Conservation (phyloP, 768 basidiomycete genomes). For the Candolleomyces efflorescens region DNA sequence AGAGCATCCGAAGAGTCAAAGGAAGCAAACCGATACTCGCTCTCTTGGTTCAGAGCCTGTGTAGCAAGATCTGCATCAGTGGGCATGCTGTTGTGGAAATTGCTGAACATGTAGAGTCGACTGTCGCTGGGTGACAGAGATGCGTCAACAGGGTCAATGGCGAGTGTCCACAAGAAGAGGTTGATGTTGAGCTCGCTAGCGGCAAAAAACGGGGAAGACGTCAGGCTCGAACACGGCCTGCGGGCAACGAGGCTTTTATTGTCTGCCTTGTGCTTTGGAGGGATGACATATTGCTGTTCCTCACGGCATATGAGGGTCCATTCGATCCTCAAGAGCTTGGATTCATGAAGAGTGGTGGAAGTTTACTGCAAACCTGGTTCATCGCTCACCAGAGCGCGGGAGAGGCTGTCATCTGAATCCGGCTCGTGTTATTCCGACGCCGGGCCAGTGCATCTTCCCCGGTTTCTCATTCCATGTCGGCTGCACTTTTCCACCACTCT, state of each 20-base stretch:
- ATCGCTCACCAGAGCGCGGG: no score
- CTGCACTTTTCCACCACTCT: background rate
- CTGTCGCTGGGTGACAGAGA: background rate
- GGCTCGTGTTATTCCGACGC: conserved; percentile 1
- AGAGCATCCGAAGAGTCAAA: conserved; percentile 79
- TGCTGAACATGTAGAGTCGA: conserved; percentile 49
- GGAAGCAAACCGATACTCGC: conserved; percentile 61
- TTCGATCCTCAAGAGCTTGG: no score
- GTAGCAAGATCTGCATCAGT: conserved; percentile 71
- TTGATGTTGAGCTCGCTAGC: no score
- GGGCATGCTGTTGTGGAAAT: conserved; percentile 57
- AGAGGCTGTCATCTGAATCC: no score
- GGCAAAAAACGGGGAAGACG: conserved; percentile 4
- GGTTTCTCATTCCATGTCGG: background rate
- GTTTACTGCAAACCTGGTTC: no score
- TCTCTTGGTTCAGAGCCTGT: conserved; percentile 68
- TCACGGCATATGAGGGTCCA: no score
- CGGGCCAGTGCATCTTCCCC: background rate
- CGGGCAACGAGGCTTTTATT: conserved; percentile 15
- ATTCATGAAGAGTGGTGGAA: no score
- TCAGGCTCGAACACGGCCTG: conserved; percentile 1
- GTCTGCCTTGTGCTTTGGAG: no score
- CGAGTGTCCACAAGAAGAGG: no score
- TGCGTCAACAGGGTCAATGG: background rate
- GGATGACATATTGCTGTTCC: no score